Base-by-base conservation (phyloP, 768 basidiomycete genomes). In the Tylopilus sp. region DNA sequence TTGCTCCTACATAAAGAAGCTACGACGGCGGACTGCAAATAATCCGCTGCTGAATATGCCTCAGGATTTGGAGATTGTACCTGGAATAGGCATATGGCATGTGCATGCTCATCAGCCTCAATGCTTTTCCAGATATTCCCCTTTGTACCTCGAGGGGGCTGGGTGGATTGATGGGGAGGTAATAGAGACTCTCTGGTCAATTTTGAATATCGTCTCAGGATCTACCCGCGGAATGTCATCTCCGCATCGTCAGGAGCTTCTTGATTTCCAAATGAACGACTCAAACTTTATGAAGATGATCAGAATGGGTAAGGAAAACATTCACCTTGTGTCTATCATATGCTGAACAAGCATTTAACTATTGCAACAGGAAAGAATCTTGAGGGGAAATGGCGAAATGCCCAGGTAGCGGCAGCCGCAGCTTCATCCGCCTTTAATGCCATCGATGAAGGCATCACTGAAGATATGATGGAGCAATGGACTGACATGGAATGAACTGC, bases 21-120 rank as follows among this genome's bases (percentile, higher is more conserved):
- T 56, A 1, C 11, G 7, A 3, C 0, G 6, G 2, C 14, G 8
- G 12, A 2, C 47, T 1, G 3, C 16, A 3, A 5, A 13, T 0
- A 47, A 29, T 59, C 0, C 6, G 0, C 21, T 33, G 4, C 17
- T 54, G 1, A 1, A 12, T 1, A 11, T 45, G 13, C 55, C 55
- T 0, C 1, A 19, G 0, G 34, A 29, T 1, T 0, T 59, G 0
- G 26, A 50, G 1, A 54, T 70, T 4, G 46, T 57, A 0, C 45
- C 33, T 0, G 64, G 57, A 3, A 68, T 71, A 9, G 60, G 66
- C 0, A 50, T 64, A 0, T 69, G 63, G 52, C 64, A 70, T 41
- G 55, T 69, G 0, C 66, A 69, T 47, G 68, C 43, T 0, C 65
- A 69, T 47, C 47, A 51, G 14, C 44, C 56, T 0, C 33, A 66